Evolutionary conservation across 2,329 filamentous ascomycete species (phyloP), one percentile per base, ranked within the genome.

Genomic region (Botryotinia narcissicola): DNA sequence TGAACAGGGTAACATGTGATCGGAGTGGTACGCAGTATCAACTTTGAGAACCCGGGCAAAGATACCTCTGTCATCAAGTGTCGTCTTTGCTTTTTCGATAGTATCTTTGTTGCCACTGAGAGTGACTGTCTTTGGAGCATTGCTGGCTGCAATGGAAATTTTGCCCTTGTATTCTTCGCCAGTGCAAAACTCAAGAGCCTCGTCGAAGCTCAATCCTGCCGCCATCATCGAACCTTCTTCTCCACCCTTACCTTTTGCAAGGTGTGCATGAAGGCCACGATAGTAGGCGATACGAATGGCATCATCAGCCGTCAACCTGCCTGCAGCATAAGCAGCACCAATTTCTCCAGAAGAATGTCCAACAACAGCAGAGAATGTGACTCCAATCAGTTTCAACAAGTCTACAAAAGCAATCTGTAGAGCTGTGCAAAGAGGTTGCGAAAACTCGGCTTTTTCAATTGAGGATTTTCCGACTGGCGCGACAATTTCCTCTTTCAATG

Each of bases 291-390:
- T 81, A 1, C 82, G 80, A 78, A 82, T 78, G 9, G 83, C 83
- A 51, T 81, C 78, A 4, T 76, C 70, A 18, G 77, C 74, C 8
- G 77, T 78, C 0, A 85, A 44, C 37, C 78, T 77, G 1, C 81
- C 82, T 1, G 82, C 78, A 0, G 84, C 81, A 72, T 84, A 86
- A 0, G 85, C 85, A 8, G 85, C 85, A 1, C 77, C 85, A 44
- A 87, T 86, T 73, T 87, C 85, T 22, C 85, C 85, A 48, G 80
- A 82, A 1, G 84, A 86, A 75, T 87, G 85, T 3, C 85, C 84
- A 4, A 82, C 79, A 0, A 86, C 84, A 1, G 80, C 80, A 0
- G 75, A 66, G 0, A 84, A 82, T 9, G 73, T 77, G 37, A 86
- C 78, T 1, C 81, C 82, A 79, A 81, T 85, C 3, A 82, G 82